Percentiles rank a stretch among this genome's conserved stretches.
These are phyloP conservation scores for Spizellomyces sp. DNA, from an alignment of 192 early-diverging fungal genomes.

Conservation along the genomic window DNA sequence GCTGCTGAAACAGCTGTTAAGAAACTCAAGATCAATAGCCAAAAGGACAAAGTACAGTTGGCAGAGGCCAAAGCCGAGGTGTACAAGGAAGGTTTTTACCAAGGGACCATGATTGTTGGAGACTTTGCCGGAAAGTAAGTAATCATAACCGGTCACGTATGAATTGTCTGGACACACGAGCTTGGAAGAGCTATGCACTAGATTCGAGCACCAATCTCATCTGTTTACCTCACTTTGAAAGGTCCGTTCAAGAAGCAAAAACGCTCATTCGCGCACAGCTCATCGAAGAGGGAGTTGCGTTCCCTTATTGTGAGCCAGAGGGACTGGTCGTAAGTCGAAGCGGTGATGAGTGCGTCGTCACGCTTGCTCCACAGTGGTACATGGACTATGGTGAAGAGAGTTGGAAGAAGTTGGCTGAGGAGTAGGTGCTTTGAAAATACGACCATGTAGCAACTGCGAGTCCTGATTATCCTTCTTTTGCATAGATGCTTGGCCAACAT, in stretches of 20 bases:
- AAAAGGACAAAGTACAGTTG: conserved; percentile 93
- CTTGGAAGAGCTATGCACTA: no score
- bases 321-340: conserved; percentile 87
- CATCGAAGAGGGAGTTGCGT: conserved; percentile 71
- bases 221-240: not conserved
- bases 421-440: conserved; percentile 26
- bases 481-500: conserved; percentile 63
- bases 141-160: no score
- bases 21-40: conserved; percentile 92
- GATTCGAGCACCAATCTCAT: not conserved
- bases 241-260: conserved; percentile 89
- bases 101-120: conserved; percentile 84
- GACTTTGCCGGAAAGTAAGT: conserved; percentile 67
- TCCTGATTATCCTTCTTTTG: not conserved
- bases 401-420: conserved; percentile 77
- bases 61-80: conserved; percentile 90
- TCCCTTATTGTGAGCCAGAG: conserved; percentile 96
- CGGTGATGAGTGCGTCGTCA: conserved; percentile 97
- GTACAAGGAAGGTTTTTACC: conserved; percentile 99
- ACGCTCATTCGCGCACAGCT: conserved; percentile 74
- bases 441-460: not conserved
- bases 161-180: no score
- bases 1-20: conserved; percentile 83
- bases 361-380: conserved; percentile 97
- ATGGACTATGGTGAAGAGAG: conserved; percentile 92